These are phyloP conservation scores for Spergularia azorica DNA, from an alignment of 179 eudicot species.

Conservation along the genomic window DNA sequence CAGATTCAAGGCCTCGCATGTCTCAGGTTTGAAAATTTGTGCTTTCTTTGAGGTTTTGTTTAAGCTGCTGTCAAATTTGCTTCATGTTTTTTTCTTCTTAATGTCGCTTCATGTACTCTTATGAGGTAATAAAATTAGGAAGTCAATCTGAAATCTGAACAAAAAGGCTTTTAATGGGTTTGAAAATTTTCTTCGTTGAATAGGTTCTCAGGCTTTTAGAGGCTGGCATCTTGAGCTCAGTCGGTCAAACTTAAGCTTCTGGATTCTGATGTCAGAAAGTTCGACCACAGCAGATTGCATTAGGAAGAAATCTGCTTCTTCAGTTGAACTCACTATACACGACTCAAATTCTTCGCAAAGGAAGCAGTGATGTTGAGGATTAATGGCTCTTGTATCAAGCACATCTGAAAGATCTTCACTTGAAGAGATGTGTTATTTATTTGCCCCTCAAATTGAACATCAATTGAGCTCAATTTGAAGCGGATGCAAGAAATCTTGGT, in stretches of 20 bases:
- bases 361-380: not conserved
- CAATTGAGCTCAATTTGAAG: not conserved
- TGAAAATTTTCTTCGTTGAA: not conserved
- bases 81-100: not conserved
- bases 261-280: conserved; percentile 3
- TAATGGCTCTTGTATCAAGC: not conserved
- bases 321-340: not conserved
- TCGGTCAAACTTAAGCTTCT: conserved; percentile 2
- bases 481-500: not conserved
- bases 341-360: not conserved
- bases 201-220: conserved; percentile 76
- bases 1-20: conserved; percentile 82
- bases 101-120: not conserved
- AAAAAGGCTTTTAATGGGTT: not conserved
- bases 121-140: not conserved
- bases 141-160: not conserved
- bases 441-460: not conserved
- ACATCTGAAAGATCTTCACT: not conserved
- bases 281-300: not conserved
- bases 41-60: not conserved
- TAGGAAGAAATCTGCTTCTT: not conserved
- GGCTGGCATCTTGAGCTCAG: conserved; percentile 36
- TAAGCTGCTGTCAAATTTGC: not conserved
- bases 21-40: conserved; percentile 60
- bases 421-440: not conserved